Percentiles rank a stretch among this genome's conserved stretches.
Conservation (phyloP, 805 yeast genomes). For the Candida stauntonica region DNA sequence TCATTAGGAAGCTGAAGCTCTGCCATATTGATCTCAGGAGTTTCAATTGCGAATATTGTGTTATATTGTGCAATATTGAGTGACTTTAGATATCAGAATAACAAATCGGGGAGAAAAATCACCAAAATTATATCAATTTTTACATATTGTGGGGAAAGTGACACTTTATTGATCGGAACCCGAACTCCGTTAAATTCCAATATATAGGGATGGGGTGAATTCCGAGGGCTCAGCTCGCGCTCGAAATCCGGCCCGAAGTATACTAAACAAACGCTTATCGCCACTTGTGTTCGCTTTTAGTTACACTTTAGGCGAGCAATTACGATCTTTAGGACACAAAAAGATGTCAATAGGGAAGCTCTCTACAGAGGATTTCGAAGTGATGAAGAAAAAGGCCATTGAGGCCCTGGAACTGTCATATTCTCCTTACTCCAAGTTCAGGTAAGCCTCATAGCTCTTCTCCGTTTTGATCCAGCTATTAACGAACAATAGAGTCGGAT, state of each 20-base stretch:
- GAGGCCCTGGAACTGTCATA: slow-evolving; percentile 40
- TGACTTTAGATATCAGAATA: too few species aligned
- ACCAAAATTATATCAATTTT: neutral
- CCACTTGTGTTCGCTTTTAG: neutral
- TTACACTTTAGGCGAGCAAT: too few species aligned
- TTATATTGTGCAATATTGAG: too few species aligned
- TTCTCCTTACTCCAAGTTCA: slow-evolving; percentile 43
- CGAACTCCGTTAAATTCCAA: neutral
- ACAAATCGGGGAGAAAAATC: neutral
- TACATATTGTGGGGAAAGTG: too few species aligned
- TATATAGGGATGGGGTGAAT: neutral
- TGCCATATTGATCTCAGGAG: slow-evolving; percentile 1
- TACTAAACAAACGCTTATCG: too few species aligned
- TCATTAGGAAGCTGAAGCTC: slow-evolving; percentile 9
- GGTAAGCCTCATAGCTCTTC: slow-evolving; percentile 10
- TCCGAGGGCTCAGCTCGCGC: neutral
- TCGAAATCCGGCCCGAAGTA: neutral
- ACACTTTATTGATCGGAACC: neutral
- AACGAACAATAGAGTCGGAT: slow-evolving; percentile 69
- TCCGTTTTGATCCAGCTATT: too few species aligned
- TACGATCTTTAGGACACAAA: too few species aligned
- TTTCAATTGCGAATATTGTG: neutral
- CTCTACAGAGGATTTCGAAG: slow-evolving; percentile 23
- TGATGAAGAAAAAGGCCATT: slow-evolving; percentile 28
- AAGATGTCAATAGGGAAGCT: slow-evolving; percentile 8